Conservation (phyloP, 306 rosid genomes). For the Ammopiptanthus mongolicus region DNA sequence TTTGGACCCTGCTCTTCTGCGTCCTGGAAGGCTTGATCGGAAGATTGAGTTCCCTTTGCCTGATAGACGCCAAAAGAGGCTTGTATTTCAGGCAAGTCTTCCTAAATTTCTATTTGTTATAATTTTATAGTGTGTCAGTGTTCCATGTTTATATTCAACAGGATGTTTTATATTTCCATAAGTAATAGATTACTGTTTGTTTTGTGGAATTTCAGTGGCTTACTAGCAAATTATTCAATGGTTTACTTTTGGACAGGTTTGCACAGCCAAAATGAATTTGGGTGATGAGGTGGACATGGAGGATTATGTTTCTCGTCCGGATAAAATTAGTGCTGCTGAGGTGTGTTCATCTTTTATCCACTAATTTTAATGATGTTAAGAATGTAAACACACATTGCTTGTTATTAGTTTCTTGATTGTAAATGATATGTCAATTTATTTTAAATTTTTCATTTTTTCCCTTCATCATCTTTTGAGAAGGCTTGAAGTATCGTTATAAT, state of each 20-base stretch:
- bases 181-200: background rate
- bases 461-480: background rate
- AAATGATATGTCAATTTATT: background rate
- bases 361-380: background rate
- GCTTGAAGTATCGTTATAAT: background rate
- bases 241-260: slow-evolving; percentile 54
- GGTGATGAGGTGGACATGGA: slow-evolving; percentile 96
- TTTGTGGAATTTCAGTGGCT: background rate
- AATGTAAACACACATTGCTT: background rate
- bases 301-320: slow-evolving; percentile 98
- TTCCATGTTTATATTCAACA: background rate
- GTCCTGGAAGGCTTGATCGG: slow-evolving; percentile 98
- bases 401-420: background rate
- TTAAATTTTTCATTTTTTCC: background rate
- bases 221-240: background rate
- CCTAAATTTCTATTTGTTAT: background rate
- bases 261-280: slow-evolving; percentile 97
- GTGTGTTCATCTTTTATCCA: slow-evolving; percentile 40
- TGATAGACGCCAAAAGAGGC: slow-evolving; percentile 95
- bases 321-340: slow-evolving; percentile 99
- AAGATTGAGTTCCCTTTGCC: slow-evolving; percentile 98
- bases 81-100: slow-evolving; percentile 85
- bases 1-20: slow-evolving; percentile 92
- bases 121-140: background rate
- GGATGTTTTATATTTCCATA: background rate